Evolutionary conservation across 2,329 filamentous ascomycete species (phyloP), one percentile per base, ranked within the genome.

Genomic region (Chalaropsis thielavioides): DNA sequence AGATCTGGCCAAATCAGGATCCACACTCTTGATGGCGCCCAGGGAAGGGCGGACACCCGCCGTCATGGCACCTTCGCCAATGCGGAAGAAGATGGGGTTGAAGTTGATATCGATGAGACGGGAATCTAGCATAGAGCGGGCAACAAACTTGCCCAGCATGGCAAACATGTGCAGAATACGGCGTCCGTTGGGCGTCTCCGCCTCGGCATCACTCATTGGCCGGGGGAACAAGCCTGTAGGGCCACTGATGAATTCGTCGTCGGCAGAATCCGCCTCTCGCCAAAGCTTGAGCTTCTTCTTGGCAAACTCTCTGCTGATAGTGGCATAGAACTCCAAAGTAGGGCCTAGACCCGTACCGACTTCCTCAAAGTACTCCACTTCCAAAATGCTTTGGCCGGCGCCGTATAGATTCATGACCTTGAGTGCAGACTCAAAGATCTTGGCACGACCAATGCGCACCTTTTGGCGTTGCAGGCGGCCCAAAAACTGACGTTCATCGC

Each of bases 331-430:
- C 73, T 99, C 94, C 15, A 99, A 81, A 0, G 94, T 99, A 3
- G 94, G 94, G 0, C 94, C 94, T 58, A 99, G 80, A 59, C 94
- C 94, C 27, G 95, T 99, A 65, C 94, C 94, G 24, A 99, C 94
- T 76, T 99, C 94, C 71, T 97, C 94, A 70, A 99, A 99, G 72
- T 99, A 99, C 72, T 99, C 95, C 1, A 99, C 92, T 72, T 99
- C 94, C 0, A 99, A 78, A 35, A 97, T 89, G 73, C 92, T 97
- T 67, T 95, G 90, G 0, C 92, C 95, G n/a, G 90, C 90, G 0
- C 94, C 94, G 71, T 99, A 99, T 2, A 97, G 82, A 70, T 99
- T 92, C 92, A 99, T 97, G 38, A 99, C 94, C 75, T 99, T 99
- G 74, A 97, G 80, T 0, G 94, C 94, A 15, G 94, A 97, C 73